Evolutionary conservation across 371 early-diverging fungal species (phyloP).

Genomic region (Nosema muscidifuracis): DNA sequence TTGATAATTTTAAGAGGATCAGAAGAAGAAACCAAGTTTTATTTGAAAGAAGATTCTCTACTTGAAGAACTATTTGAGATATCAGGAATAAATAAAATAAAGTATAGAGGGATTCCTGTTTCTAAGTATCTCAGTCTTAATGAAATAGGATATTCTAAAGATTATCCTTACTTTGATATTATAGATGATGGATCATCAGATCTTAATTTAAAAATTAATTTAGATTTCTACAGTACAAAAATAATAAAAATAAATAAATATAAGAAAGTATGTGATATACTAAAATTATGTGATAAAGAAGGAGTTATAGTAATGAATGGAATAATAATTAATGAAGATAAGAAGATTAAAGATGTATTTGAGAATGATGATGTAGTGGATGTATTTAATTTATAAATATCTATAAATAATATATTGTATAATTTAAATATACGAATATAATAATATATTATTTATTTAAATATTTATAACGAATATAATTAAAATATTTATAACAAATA

Average conservation of each 20-base stretch:
- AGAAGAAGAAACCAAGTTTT: background rate
- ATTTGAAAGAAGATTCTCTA: background rate
- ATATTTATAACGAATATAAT: too few species aligned
- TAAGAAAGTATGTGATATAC: background rate
- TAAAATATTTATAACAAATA: too few species aligned
- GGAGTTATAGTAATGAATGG: constrained; percentile 16
- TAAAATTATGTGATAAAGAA: background rate
- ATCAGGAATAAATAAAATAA: background rate
- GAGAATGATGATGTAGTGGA: constrained; percentile 17
- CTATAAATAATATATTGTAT: too few species aligned
- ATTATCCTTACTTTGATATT: constrained; percentile 1
- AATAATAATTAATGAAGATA: background rate
- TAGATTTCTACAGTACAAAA: background rate
- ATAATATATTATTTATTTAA: too few species aligned
- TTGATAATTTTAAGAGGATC: background rate
- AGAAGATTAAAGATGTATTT: background rate
- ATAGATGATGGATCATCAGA: background rate
- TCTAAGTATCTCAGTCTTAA: constrained; percentile 24
- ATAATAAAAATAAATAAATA: constrained; percentile 1
- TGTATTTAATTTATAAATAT: too few species aligned
- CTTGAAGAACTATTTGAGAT: background rate
- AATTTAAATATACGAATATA: too few species aligned
- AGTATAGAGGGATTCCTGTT: constrained; percentile 16
- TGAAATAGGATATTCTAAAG: constrained; percentile 17
- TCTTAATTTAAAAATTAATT: constrained; percentile 15